These are phyloP conservation scores for Simmondsia chinensis DNA, from an alignment of 148 eudicot genomes.

Conservation along the genomic window DNA sequence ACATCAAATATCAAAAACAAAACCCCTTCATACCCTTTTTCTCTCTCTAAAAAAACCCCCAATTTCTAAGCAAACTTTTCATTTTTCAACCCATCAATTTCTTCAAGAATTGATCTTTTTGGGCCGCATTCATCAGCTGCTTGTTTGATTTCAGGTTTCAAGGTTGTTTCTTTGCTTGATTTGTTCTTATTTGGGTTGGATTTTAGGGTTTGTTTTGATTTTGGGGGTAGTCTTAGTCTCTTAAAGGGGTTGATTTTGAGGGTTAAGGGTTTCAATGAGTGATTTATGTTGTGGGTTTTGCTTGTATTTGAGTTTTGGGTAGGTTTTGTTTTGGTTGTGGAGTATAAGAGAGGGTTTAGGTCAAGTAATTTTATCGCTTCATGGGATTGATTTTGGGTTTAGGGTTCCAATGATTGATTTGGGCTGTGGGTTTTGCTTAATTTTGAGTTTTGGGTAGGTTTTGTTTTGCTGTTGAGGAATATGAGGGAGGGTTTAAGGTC, in stretches of 20 bases:
- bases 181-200: not conserved
- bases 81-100: not conserved
- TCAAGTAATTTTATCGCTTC: conserved; percentile 1
- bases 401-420: not conserved
- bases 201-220: conserved; percentile 3
- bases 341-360: too few relatives aligned
- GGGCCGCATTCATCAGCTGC: too few relatives aligned
- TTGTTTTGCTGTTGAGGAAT: conserved; percentile 16
- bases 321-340: not conserved
- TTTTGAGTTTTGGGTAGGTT: conserved; percentile 3
- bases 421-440: not conserved
- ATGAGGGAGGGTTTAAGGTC: conserved; percentile 48
- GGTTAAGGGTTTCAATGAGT: not conserved
- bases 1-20: too few relatives aligned
- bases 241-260: not conserved
- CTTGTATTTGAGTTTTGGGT: not conserved
- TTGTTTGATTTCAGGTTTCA: not conserved
- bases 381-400: not conserved
- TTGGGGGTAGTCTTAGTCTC: not conserved
- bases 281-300: not conserved
- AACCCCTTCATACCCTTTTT: too few relatives aligned
- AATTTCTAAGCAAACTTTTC: not conserved
- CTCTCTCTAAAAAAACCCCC: conserved; percentile 10
- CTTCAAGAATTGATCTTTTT: conserved; percentile 6
- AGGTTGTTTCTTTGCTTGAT: conserved; percentile 7